Conservation (phyloP, 768 basidiomycete genomes). For the Nidula microcarpa region DNA sequence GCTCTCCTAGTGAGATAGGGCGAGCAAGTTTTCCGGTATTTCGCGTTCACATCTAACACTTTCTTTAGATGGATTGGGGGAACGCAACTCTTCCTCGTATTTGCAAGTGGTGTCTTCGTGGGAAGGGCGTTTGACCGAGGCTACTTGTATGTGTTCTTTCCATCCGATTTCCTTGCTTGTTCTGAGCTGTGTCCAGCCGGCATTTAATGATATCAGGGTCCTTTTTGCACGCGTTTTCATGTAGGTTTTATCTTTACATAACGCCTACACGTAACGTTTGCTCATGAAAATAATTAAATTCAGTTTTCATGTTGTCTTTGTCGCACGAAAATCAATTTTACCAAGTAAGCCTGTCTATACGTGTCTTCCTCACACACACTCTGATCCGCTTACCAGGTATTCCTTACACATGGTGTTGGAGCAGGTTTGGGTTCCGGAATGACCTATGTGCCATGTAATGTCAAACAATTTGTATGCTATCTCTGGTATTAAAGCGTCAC, state of each 20-base stretch:
- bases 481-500: not conserved
- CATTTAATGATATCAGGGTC: no score
- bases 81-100: slow-evolving; percentile 32
- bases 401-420: slow-evolving; percentile 1
- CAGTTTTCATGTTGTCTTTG: slow-evolving; percentile 30
- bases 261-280: not conserved
- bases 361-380: no score
- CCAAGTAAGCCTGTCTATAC: slow-evolving; percentile 17
- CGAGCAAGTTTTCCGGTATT: not conserved
- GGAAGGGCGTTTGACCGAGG: slow-evolving; percentile 42
- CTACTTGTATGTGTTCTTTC: slow-evolving; percentile 27
- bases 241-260: not conserved
- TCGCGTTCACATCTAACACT: not conserved
- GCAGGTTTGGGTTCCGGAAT: slow-evolving; percentile 28
- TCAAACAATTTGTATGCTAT: not conserved
- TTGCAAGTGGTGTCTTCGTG: slow-evolving; percentile 29
- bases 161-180: not conserved
- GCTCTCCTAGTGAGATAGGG: slow-evolving; percentile 14
- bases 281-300: not conserved
- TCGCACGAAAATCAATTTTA: slow-evolving; percentile 26
- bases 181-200: no score
- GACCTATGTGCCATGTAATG: slow-evolving; percentile 28
- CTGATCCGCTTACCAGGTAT: not conserved
- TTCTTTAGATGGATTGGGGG: slow-evolving; percentile 24
- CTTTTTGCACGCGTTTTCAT: no score